Percentiles rank a stretch among this genome's conserved stretches.
Evolutionary conservation across 305 asterid species (phyloP).

Genomic region (Fraxinus floribunda): DNA sequence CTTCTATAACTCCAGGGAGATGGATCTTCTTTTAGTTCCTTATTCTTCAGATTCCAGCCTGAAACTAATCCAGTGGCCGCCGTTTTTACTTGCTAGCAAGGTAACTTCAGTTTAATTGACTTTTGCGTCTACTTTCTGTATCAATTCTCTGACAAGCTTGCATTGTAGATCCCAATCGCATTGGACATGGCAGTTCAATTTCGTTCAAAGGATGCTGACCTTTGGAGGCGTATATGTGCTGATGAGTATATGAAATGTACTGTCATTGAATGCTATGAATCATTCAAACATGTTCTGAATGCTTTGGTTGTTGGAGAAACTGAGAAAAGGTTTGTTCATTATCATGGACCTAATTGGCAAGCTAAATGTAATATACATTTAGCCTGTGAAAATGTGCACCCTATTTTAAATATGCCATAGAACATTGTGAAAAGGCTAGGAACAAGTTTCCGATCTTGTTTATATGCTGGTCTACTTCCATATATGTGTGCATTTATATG

Average conservation of each 20-base stretch:
- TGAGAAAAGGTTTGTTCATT: conserved; percentile 78
- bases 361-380: neutral
- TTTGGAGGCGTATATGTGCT: conserved; percentile 89
- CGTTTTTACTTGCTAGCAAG: conserved; percentile 98
- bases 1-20: conserved; percentile 73
- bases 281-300: conserved; percentile 79
- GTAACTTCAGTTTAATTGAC: conserved; percentile 38
- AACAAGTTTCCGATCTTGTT: neutral
- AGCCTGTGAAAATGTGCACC: conserved; percentile 6
- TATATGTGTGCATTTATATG: neutral
- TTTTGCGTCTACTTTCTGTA: conserved; percentile 9
- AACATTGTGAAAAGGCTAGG: neutral
- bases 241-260: conserved; percentile 97
- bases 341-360: neutral
- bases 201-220: conserved; percentile 84
- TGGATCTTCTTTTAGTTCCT: conserved; percentile 98
- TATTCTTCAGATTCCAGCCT: conserved; percentile 91
- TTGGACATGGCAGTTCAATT: conserved; percentile 97
- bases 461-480: conserved; percentile 7
- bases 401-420: neutral
- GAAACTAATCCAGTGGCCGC: conserved; percentile 96
- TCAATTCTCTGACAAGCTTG: conserved; percentile 27
- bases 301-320: conserved; percentile 79
- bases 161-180: conserved; percentile 87
- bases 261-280: conserved; percentile 90